These are phyloP conservation scores for Pythium volutum DNA, from an alignment of 352 stramenopile species.

Conservation along the genomic window DNA sequence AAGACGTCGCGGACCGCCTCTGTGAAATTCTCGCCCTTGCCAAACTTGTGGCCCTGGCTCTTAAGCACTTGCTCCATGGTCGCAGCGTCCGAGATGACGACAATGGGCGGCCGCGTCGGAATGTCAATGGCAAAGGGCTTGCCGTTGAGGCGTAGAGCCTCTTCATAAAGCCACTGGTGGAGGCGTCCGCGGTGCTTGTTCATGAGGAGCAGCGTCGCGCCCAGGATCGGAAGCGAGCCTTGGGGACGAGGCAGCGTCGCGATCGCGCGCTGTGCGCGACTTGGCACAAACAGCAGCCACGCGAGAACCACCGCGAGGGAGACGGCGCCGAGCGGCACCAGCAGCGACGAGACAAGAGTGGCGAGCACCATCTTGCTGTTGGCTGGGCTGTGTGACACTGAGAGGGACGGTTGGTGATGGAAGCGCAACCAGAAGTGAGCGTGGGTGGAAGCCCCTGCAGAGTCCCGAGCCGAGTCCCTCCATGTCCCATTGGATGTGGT, in stretches of 20 bases:
- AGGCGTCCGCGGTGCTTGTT: slow-evolving; percentile 38
- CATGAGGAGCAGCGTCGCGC: slow-evolving; percentile 53
- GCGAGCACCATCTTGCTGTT: no score
- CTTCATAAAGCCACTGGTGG: slow-evolving; percentile 46
- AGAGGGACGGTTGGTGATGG: no score
- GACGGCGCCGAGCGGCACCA: neutral
- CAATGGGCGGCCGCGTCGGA: slow-evolving; percentile 33
- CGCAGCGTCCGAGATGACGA: slow-evolving; percentile 30
- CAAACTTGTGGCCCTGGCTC: slow-evolving; percentile 65
- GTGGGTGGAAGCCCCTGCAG: no score
- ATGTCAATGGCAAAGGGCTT: slow-evolving; percentile 37
- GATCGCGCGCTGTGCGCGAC: slow-evolving; percentile 21
- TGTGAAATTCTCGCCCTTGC: slow-evolving; percentile 44
- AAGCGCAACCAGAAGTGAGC: no score
- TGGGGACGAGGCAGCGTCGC: slow-evolving; percentile 27
- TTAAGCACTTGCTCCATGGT: slow-evolving; percentile 48
- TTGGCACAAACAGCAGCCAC: slow-evolving; percentile 4
- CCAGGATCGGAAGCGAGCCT: slow-evolving; percentile 41
- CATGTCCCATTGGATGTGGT: no score
- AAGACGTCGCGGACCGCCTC: slow-evolving; percentile 44
- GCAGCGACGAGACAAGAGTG: no score
- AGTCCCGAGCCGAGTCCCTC: no score
- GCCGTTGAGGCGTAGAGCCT: slow-evolving; percentile 36
- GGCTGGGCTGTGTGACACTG: no score
- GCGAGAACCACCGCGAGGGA: slow-evolving; percentile 1